Evolutionary conservation across 1,284 basidiomycete genomes (phyloP).

Genomic region (Marasmius tenuissimus): DNA sequence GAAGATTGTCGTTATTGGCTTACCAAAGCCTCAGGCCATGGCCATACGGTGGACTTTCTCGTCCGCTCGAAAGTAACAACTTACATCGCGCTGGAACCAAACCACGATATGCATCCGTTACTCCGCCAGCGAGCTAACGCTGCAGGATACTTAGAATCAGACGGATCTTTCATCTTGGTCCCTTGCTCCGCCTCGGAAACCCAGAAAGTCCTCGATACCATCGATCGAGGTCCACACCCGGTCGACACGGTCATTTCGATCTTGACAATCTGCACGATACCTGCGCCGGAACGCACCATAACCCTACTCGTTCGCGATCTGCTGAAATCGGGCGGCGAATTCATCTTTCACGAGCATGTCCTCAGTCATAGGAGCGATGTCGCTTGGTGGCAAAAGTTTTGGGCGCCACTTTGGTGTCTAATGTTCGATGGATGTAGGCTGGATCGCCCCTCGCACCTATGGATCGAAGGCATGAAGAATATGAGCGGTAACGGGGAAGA

Average conservation of each 20-base stretch:
- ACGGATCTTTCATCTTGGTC: slow-evolving; percentile 35
- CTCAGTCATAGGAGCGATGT: slow-evolving; percentile 47
- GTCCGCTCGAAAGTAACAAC: slow-evolving; percentile 2
- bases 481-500: slow-evolving; percentile 14
- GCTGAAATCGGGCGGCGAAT: slow-evolving; percentile 55
- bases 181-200: slow-evolving; percentile 59
- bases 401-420: slow-evolving; percentile 63
- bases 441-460: slow-evolving; percentile 56
- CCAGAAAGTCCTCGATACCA: slow-evolving; percentile 39
- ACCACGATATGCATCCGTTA: background rate
- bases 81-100: slow-evolving; percentile 11
- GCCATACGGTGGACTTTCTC: slow-evolving; percentile 6
- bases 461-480: slow-evolving; percentile 41
- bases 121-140: slow-evolving; percentile 4
- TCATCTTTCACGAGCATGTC: slow-evolving; percentile 70
- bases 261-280: slow-evolving; percentile 61
- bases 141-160: slow-evolving; percentile 6
- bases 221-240: slow-evolving; percentile 30
- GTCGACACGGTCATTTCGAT: slow-evolving; percentile 62
- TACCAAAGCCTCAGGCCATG: background rate
- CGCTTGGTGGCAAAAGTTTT: slow-evolving; percentile 65
- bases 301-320: slow-evolving; percentile 41
- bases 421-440: slow-evolving; percentile 61
- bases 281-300: slow-evolving; percentile 45
- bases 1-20: background rate